Evolutionary conservation across 805 yeast species (phyloP).

Genomic region (Kodamaea lidongshanica): DNA sequence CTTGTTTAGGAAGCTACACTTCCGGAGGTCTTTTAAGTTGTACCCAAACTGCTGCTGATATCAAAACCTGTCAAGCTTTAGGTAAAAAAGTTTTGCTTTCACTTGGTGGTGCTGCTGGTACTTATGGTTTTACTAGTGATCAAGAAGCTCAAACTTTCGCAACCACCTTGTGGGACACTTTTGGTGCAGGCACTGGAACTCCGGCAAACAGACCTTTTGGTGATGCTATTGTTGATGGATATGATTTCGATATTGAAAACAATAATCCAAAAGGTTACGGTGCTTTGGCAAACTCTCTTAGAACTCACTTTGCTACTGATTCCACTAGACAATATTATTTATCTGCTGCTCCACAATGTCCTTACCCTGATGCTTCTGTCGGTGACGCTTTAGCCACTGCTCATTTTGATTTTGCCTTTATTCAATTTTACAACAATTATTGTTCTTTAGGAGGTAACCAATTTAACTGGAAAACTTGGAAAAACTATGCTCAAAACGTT

Average conservation of each 20-base stretch:
- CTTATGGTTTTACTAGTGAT: slow-evolving; percentile 36
- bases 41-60: slow-evolving; percentile 48
- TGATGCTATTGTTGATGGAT: slow-evolving; percentile 74
- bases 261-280: slow-evolving; percentile 58
- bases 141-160: slow-evolving; percentile 22
- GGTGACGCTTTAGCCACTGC: slow-evolving; percentile 37
- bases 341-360: slow-evolving; percentile 92
- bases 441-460: slow-evolving; percentile 45
- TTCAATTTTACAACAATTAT: slow-evolving; percentile 87
- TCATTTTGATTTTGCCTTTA: slow-evolving; percentile 70
- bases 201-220: slow-evolving; percentile 52
- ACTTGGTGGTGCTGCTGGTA: slow-evolving; percentile 46
- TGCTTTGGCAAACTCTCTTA: slow-evolving; percentile 39
- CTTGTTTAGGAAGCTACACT: slow-evolving; percentile 11
- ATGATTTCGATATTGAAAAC: slow-evolving; percentile 69
- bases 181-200: slow-evolving; percentile 16
- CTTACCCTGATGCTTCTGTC: slow-evolving; percentile 61
- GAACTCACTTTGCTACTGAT: slow-evolving; percentile 13
- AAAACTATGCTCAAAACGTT: slow-evolving; percentile 46
- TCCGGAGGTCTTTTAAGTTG: slow-evolving; percentile 12
- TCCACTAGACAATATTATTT: slow-evolving; percentile 57
- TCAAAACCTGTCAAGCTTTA: slow-evolving; percentile 64
- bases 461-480: slow-evolving; percentile 72
- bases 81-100: slow-evolving; percentile 78
- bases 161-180: slow-evolving; percentile 21